phyloP scores from a whole-genome alignment of 163 green algal species.

The Trebouxiophyceae sp. region DNA sequence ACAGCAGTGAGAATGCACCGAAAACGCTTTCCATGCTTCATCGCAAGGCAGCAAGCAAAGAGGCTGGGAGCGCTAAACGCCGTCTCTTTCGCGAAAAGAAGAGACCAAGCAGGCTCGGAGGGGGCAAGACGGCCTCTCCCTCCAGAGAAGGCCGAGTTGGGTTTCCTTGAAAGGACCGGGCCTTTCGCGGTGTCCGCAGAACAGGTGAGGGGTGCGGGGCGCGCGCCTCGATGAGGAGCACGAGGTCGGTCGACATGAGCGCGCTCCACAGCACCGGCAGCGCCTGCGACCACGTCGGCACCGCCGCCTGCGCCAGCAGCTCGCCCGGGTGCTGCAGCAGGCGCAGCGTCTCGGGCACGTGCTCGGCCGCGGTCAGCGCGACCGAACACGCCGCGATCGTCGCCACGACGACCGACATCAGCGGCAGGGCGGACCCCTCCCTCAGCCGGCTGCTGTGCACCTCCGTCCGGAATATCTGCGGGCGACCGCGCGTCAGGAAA shows the following conservation, averaged over 20 bases:
- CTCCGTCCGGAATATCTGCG: slow-evolving; percentile 53
- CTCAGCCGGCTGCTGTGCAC: slow-evolving; percentile 27
- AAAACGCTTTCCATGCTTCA: too few relatives aligned
- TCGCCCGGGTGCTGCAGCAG: background rate
- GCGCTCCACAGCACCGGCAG: slow-evolving; percentile 41
- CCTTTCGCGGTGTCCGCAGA: too few relatives aligned
- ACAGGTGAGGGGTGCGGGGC: too few relatives aligned
- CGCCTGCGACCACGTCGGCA: slow-evolving; percentile 20
- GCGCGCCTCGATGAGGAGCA: slow-evolving; percentile 55
- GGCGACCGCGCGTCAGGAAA: too few relatives aligned
- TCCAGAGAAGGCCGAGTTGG: too few relatives aligned
- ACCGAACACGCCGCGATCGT: slow-evolving; percentile 24
- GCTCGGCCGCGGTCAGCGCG: slow-evolving; percentile 1
- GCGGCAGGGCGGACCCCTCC: slow-evolving; percentile 13
- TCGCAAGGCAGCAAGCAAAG: too few relatives aligned
- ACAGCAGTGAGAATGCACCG: too few relatives aligned
- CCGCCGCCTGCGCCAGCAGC: background rate
- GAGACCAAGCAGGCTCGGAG: too few relatives aligned
- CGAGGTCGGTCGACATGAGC: slow-evolving; percentile 57
- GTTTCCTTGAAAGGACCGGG: too few relatives aligned
- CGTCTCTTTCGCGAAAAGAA: too few relatives aligned
- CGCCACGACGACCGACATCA: slow-evolving; percentile 37
- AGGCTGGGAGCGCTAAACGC: too few relatives aligned
- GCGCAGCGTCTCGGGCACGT: slow-evolving; percentile 11
- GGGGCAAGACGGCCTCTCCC: too few relatives aligned